Evolutionary conservation across 1,284 basidiomycete genomes (phyloP).

Genomic region (Anthracocystis panici-leucophaei): DNA sequence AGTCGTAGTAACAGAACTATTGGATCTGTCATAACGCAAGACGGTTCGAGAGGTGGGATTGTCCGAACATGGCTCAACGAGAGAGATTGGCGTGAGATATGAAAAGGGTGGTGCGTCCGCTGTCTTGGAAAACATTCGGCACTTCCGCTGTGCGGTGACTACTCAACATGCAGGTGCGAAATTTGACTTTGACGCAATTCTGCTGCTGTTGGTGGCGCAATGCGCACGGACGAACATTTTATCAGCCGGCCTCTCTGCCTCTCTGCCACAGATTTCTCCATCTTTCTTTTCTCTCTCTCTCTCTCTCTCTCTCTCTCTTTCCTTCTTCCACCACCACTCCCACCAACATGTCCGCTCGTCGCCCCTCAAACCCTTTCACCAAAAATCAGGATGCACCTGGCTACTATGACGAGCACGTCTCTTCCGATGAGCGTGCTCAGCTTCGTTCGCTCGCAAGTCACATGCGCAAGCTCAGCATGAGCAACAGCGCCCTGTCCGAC

Average conservation of each 20-base stretch:
- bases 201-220: constrained; percentile 11
- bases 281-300: background rate
- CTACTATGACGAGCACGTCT: constrained; percentile 36
- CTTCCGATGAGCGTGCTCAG: constrained; percentile 32
- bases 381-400: constrained; percentile 50
- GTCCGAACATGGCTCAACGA: background rate
- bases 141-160: constrained; percentile 26
- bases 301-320: background rate
- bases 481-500: constrained; percentile 35
- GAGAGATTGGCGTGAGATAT: background rate
- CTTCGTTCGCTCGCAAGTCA: constrained; percentile 43
- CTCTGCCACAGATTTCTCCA: background rate
- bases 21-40: too few relatives aligned
- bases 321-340: constrained; percentile 4
- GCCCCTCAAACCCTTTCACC: constrained; percentile 46
- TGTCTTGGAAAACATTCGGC: background rate
- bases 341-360: constrained; percentile 28
- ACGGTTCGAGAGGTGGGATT: background rate
- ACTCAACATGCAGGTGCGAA: background rate
- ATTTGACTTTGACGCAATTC: constrained; percentile 1
- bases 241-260: background rate
- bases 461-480: constrained; percentile 54
- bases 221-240: constrained; percentile 11
- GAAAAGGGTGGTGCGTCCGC: background rate
- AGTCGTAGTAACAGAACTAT: too few relatives aligned